Percentiles rank a stretch among this genome's conserved stretches.
phyloP scores from a whole-genome alignment of 2,329 filamentous ascomycete genomes.

The Colletotrichum navitas region DNA sequence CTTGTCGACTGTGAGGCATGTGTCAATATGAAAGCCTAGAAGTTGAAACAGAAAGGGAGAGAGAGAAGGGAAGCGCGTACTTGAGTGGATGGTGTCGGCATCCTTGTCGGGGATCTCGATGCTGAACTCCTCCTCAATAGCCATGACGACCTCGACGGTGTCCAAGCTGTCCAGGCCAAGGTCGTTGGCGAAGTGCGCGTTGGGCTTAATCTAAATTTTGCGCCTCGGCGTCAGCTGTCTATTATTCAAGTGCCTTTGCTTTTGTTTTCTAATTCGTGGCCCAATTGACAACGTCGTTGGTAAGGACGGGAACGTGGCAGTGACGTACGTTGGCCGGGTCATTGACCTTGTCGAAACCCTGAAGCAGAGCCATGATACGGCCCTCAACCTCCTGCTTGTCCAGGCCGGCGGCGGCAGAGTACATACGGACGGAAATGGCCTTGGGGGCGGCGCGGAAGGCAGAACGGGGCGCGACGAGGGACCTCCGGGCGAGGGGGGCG shows the following conservation, averaged over 20 bases:
- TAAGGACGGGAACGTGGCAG: neutral
- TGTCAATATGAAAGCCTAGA: conserved; percentile 31
- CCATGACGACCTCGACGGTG: conserved; percentile 99
- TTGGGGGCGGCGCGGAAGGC: conserved; percentile 69
- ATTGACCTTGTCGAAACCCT: conserved; percentile 97
- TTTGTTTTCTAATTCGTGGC: neutral
- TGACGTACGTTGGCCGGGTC: conserved; percentile 71
- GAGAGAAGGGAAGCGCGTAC: conserved; percentile 65
- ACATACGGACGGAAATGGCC: conserved; percentile 79
- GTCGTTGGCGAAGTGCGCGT: conserved; percentile 95
- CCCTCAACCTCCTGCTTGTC: conserved; percentile 88
- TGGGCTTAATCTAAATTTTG: conserved; percentile 77
- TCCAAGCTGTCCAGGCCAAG: conserved; percentile 97
- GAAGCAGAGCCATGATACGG: conserved; percentile 90
- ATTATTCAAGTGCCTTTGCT: neutral
- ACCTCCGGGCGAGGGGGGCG: conserved; percentile 59
- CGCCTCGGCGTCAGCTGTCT: neutral
- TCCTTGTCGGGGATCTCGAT: conserved; percentile 99
- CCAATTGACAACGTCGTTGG: neutral
- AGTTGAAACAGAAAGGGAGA: no score
- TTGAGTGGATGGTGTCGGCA: conserved; percentile 92
- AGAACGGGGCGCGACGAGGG: conserved; percentile 71
- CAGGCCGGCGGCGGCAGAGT: conserved; percentile 85
- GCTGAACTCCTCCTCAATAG: conserved; percentile 95
- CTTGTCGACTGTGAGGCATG: conserved; percentile 79